Evolutionary conservation across 345 rosid species (phyloP).

Genomic region (Lepidium africanum): DNA sequence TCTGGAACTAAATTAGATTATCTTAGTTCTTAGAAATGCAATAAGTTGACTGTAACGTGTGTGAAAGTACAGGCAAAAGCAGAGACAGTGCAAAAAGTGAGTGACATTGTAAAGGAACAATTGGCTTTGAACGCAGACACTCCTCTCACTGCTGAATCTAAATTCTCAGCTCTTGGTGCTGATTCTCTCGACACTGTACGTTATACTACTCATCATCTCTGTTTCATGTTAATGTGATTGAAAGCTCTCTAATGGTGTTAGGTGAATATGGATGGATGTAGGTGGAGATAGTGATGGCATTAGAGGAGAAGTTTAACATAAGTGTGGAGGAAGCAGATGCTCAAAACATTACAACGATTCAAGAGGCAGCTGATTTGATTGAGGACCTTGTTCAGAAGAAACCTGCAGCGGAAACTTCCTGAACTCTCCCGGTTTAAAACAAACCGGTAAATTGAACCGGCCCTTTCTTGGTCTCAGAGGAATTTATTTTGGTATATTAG

Average conservation of each 20-base stretch:
- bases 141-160: conserved; percentile 55
- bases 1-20: background rate
- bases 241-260: too few relatives aligned
- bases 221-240: background rate
- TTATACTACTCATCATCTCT: background rate
- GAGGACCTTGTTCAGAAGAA: conserved; percentile 61
- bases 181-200: conserved; percentile 92
- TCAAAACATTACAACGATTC: conserved; percentile 66
- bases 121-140: conserved; percentile 55
- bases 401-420: conserved; percentile 17
- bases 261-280: conserved; percentile 15
- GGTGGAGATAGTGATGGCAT: conserved; percentile 93
- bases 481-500: conserved; percentile 6
- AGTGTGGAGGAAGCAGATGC: conserved; percentile 68
- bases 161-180: conserved; percentile 68
- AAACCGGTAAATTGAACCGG: background rate
- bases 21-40: conserved; percentile 7
- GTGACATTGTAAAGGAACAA: conserved; percentile 74
- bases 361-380: conserved; percentile 79
- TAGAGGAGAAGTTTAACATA: conserved; percentile 75
- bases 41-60: background rate
- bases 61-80: conserved; percentile 53
- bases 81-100: conserved; percentile 74
- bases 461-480: conserved; percentile 1
- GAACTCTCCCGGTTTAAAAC: background rate